Conservation (phyloP, 202 grass and related monocot species). For the Musa balbisiana region DNA sequence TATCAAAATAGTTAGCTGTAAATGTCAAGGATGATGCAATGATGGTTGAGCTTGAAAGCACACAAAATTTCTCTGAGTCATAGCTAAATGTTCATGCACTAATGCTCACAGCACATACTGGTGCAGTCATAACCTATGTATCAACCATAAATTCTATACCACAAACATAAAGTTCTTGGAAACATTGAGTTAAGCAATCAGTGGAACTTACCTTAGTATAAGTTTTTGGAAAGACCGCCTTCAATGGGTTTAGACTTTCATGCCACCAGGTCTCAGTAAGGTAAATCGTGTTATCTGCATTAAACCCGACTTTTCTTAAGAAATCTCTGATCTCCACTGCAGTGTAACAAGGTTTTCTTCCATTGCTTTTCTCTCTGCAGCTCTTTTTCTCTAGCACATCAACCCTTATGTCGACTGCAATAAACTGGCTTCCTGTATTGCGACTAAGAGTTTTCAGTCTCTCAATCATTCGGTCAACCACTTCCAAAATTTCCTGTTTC, state of each 20-base stretch:
- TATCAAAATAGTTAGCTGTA: neutral
- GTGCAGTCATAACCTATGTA: neutral
- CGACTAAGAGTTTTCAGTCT: constrained; percentile 56
- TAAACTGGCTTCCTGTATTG: constrained; percentile 43
- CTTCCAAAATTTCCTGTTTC: constrained; percentile 51
- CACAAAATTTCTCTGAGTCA: neutral
- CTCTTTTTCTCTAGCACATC: constrained; percentile 67
- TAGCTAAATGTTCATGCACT: neutral
- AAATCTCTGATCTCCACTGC: constrained; percentile 64
- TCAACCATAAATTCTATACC: neutral
- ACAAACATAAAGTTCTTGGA: neutral
- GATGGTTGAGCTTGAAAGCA: too few species aligned
- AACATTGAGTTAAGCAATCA: neutral
- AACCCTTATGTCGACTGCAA: constrained; percentile 57
- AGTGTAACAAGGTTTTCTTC: constrained; percentile 76
- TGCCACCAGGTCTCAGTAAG: constrained; percentile 88
- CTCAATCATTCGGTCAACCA: constrained; percentile 49
- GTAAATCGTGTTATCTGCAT: constrained; percentile 68
- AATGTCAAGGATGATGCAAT: too few species aligned
- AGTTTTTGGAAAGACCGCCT: constrained; percentile 71
- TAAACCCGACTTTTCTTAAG: constrained; percentile 67
- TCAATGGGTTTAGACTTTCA: constrained; percentile 58
- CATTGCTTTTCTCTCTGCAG: constrained; percentile 40
- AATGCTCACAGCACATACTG: too few species aligned
- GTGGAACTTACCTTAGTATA: constrained; percentile 67